Evolutionary conservation across 2,329 filamentous ascomycete species (phyloP), one percentile per base, ranked within the genome.

Genomic region (Claviceps paspali): DNA sequence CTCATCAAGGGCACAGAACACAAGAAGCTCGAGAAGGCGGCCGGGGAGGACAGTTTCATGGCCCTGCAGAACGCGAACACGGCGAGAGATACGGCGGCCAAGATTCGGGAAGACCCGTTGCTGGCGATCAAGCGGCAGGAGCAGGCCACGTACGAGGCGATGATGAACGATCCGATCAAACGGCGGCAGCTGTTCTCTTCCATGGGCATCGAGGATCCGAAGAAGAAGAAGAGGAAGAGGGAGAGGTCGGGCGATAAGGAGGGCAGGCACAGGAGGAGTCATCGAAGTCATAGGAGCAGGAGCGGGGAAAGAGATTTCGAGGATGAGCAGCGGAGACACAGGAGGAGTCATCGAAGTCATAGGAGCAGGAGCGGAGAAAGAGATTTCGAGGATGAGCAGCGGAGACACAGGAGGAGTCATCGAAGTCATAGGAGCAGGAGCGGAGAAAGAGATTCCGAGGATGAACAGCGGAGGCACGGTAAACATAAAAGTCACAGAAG

Each of bases 121-220:
- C 64, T 96, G 24, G 84, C 87, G 18, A 95, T 98, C 56, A 94
- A 93, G 67, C 82, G 78, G 54, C 81, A 92, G 53, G 87, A 96
- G 54, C 82, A 88, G 56, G 78, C 79, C 21, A 78, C 81, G 2
- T 84, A 85, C 53, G 76, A 81, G 48, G 71, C 76, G 7, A 79
- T 85, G 73, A 86, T 83, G 74, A 83, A 78, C 47, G 80, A 85
- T 49, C 79, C 80, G 0, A 67, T 73, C 44, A 77, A 72, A 60
- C 67, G 79, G 44, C 65, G 70, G 41, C 74, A 82, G 50, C 54
- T 92, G 23, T 65, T 91, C 19, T 69, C 71, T 1, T 67, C 70
- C 8, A 76, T 76, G 58, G 74, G 74, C 1, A 65, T 73, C 31
- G 63, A 59, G 1, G 67, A 70, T 11, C 61, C 66, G 4, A 60